phyloP scores from a whole-genome alignment of 148 eudicot genomes.

The Silene latifolia region DNA sequence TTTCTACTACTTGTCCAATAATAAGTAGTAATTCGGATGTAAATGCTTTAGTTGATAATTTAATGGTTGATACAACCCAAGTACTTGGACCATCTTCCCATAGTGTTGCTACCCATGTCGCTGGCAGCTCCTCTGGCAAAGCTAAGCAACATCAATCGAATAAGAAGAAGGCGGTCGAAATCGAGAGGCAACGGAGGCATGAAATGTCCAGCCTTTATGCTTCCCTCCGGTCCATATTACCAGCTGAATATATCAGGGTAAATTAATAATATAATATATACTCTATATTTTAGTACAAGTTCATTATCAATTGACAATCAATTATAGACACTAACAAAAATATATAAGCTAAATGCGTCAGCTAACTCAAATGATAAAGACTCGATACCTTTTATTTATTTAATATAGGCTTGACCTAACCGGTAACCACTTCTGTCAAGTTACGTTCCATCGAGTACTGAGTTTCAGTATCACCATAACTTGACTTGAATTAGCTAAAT shows the following conservation, averaged over 20 bases:
- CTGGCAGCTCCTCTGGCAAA: background rate
- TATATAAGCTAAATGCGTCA: too few relatives aligned
- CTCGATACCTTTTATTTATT: too few relatives aligned
- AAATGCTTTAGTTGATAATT: background rate
- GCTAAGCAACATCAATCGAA: background rate
- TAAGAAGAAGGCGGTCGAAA: constrained; percentile 9
- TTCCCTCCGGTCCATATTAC: constrained; percentile 21
- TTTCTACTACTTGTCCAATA: background rate
- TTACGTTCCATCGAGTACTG: too few relatives aligned
- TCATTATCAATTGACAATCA: too few relatives aligned
- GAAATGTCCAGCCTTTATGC: constrained; percentile 18
- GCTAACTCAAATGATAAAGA: too few relatives aligned
- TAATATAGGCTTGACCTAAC: too few relatives aligned
- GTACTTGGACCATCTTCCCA: background rate
- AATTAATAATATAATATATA: too few relatives aligned
- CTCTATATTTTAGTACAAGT: too few relatives aligned
- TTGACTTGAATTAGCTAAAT: too few relatives aligned
- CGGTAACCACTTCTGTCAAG: background rate
- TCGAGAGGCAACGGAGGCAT: constrained; percentile 21
- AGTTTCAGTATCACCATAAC: too few relatives aligned
- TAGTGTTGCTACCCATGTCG: background rate
- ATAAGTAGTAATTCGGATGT: background rate
- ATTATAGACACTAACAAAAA: too few relatives aligned
- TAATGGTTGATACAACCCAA: background rate
- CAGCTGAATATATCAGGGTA: constrained; percentile 13